Conservation (phyloP, 768 basidiomycete genomes). For the Serpula lacrymans region DNA sequence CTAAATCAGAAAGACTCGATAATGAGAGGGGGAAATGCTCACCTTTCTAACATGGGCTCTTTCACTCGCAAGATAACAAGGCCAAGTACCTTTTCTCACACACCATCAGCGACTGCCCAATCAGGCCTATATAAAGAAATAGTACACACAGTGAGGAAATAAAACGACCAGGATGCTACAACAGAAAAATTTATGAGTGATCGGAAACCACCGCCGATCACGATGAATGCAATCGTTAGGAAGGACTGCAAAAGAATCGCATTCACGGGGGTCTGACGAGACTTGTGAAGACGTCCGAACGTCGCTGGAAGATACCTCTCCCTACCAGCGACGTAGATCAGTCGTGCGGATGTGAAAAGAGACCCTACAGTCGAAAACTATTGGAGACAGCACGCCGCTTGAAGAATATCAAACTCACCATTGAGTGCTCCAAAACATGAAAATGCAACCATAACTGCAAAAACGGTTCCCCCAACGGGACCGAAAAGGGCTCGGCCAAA, state of each 20-base stretch:
- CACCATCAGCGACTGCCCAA: not conserved
- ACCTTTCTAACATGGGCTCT: conserved; percentile 87
- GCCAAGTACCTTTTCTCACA: conserved; percentile 84
- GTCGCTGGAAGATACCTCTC: conserved; percentile 84
- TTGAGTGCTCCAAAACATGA: conserved; percentile 96
- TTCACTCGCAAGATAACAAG: conserved; percentile 84
- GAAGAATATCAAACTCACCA: conserved; percentile 46
- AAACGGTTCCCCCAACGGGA: conserved; percentile 78
- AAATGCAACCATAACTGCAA: conserved; percentile 88
- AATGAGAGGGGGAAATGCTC: conserved; percentile 8
- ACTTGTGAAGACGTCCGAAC: conserved; percentile 74
- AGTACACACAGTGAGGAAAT: conserved; percentile 71
- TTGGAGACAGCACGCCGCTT: not conserved
- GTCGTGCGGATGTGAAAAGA: conserved; percentile 73
- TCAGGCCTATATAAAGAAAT: conserved; percentile 1
- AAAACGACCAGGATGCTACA: conserved; percentile 84
- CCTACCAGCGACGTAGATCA: conserved; percentile 86
- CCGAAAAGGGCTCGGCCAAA: conserved; percentile 89
- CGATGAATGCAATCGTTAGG: conserved; percentile 74
- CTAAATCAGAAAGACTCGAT: not conserved
- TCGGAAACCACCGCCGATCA: conserved; percentile 86
- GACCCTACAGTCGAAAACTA: conserved; percentile 40
- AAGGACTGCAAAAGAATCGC: conserved; percentile 77
- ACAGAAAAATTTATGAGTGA: conserved; percentile 88
- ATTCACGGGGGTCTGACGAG: conserved; percentile 82